Evolutionary conservation across 768 basidiomycete genomes (phyloP), one percentile per base, ranked within the genome.

Genomic region (Lactarius sp.): DNA sequence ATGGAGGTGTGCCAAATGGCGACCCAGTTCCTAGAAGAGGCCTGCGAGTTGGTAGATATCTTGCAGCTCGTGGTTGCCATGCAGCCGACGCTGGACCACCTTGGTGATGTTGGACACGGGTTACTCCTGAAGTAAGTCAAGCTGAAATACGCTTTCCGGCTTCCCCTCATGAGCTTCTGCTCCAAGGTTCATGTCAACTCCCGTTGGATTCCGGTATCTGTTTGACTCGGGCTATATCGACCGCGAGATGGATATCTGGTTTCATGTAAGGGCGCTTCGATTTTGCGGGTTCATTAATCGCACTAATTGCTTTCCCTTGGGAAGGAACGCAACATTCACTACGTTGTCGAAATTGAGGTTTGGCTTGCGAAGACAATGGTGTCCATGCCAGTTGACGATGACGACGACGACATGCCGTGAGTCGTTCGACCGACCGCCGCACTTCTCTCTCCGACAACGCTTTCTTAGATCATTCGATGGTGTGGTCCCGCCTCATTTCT

Each of bases 201-300:
- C 92, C 0, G 85, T 90, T 66, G 97, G 97, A 3, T 98, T 98
- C 73, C 83, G 86, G 6, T 98, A 95, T 73, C 81, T 99, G 4
- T 90, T 90, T 70, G 89, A 92, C 68, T 88, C 92, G 14, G 88
- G 89, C 4, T 98, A 98, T 70, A 95, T 99, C 62, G 89, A 94
- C 70, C 82, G 90, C 52, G 94, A 98, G 73, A 91, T 99, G 83
- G 94, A 98, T 66, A 83, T 85, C 67, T 99, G 97, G 97, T 92
- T 96, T 70, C 86, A 93, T 73, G 96, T 95, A 70, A 69, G 88
- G 71, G 14, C 34, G 1, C 31, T 58, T 54, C 4, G 12, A 10
- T 36, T 59, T 10, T 13, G 8, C 59, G 46, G 5, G 39, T 14
- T 14, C 6, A 18, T 34, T 42, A n/a, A 51, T 6, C 20, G n/a